Evolutionary conservation across 352 stramenopile species (phyloP).

Genomic region (Elongisporangium undulatum): DNA sequence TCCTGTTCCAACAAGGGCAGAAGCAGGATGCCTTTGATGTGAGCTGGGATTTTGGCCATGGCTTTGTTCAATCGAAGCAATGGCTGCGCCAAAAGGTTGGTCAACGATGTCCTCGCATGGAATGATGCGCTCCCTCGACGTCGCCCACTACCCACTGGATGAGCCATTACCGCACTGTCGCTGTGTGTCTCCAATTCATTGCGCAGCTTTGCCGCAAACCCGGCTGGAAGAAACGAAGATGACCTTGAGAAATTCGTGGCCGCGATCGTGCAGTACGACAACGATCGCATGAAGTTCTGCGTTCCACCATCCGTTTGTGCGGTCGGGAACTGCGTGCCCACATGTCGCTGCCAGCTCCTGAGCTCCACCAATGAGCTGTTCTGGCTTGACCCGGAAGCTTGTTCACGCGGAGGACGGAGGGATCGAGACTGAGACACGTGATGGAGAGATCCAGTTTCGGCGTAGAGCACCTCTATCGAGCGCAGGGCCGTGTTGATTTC

Average conservation of each 20-base stretch:
- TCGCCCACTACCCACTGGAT: constrained; percentile 21
- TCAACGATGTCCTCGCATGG: not conserved
- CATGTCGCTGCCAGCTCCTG: constrained; percentile 1
- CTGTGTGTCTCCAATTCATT: constrained; percentile 1
- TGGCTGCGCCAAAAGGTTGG: not conserved
- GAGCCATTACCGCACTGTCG: constrained; percentile 1
- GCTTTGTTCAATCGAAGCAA: constrained; percentile 26
- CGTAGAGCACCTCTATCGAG: constrained; percentile 35
- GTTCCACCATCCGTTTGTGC: not conserved
- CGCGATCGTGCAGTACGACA: constrained; percentile 39
- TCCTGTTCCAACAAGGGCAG: constrained; percentile 11
- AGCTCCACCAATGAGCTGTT: not conserved
- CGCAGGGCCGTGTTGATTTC: constrained; percentile 31
- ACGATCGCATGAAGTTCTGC: constrained; percentile 21
- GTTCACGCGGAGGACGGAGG: not conserved
- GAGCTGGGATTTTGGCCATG: constrained; percentile 23
- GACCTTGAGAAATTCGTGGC: constrained; percentile 13
- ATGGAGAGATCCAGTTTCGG: constrained; percentile 13
- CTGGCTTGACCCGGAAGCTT: not conserved
- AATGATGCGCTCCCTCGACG: constrained; percentile 13
- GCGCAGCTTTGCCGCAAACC: not conserved
- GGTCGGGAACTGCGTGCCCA: constrained; percentile 27
- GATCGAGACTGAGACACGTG: not conserved
- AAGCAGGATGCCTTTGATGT: constrained; percentile 26
- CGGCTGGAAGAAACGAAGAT: constrained; percentile 13